Conservation (phyloP, 768 basidiomycete genomes). For the Hericium coralloides region DNA sequence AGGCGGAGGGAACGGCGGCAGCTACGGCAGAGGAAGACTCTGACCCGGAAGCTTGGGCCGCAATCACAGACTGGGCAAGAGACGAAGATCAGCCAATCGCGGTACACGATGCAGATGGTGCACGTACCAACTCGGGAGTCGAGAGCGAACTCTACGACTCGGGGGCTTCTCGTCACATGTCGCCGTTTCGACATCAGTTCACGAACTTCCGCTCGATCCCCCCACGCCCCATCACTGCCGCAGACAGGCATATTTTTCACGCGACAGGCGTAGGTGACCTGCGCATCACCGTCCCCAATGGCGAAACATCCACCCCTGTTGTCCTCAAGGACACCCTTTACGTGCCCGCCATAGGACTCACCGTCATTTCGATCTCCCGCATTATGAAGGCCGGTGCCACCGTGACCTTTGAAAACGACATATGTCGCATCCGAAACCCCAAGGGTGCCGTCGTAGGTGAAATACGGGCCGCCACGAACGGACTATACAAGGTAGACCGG, state of each 20-base stretch:
- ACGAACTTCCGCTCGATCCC: constrained; percentile 2
- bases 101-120: neutral
- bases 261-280: constrained; percentile 14
- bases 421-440: neutral
- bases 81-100: neutral
- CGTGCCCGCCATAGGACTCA: constrained; percentile 7
- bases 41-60: neutral
- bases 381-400: neutral
- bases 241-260: constrained; percentile 12
- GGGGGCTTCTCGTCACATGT: constrained; percentile 13
- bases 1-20: constrained; percentile 8
- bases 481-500: neutral
- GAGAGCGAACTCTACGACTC: constrained; percentile 1
- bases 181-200: constrained; percentile 9
- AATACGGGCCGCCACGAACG: neutral
- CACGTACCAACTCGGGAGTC: neutral
- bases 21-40: neutral
- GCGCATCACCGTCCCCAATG: constrained; percentile 1
- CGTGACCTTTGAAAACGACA: neutral
- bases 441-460: neutral
- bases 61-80: no score
- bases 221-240: constrained; percentile 8
- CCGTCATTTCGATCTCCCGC: constrained; percentile 7
- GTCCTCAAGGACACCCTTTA: neutral
- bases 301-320: neutral